Evolutionary conservation across 345 rosid genomes (phyloP), one percentile per base, ranked within the genome.

Genomic region (Syzygium grande): DNA sequence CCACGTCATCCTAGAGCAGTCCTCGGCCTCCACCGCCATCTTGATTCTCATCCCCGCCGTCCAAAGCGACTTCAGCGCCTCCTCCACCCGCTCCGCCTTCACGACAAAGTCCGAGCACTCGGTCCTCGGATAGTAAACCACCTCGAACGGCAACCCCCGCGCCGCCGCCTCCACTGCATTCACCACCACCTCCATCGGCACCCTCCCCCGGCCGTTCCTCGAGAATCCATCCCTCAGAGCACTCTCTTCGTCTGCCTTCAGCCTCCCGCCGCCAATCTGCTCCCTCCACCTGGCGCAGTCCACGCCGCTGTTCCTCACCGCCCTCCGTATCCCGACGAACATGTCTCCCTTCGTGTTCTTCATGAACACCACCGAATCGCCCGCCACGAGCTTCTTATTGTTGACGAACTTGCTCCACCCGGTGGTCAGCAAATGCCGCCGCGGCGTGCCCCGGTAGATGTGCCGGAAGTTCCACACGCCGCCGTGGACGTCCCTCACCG

Each of bases 351-450:
- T 87, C 34, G 89, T 85, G 88, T 92, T 93, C 91, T 90, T 95
- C 98, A 97, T 95, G 89, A 96, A 98, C 3, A 98, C 96, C 14
- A 96, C 96, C 1, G 98, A 93, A 88, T 98, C 99, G 0, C 99
- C 98, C 7, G 99, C 98, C 80, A 98, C 94, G 3, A 98, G 92
- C 91, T 94, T 95, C 96, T 98, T 98, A 16, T 51, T 65, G 85
- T 98, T 98, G 11, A 98, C 98, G 86, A 98, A 98, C 91, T 95
- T 98, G 91, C 98, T 95, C 99, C 99, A 98, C 17, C 99, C 99
- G 11, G 99, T 96, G 84, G 99, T 96, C 53, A 98, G 91, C 88
- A 96, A 87, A 85, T 98, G 99, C 23, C 99, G 90, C 61, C 98
- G 94, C 6, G 99, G 99, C 23, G 99, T 97, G 16, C 99, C 98